Evolutionary conservation across 2,329 filamentous ascomycete species (phyloP).

Genomic region (Huntiella moniliformis): DNA sequence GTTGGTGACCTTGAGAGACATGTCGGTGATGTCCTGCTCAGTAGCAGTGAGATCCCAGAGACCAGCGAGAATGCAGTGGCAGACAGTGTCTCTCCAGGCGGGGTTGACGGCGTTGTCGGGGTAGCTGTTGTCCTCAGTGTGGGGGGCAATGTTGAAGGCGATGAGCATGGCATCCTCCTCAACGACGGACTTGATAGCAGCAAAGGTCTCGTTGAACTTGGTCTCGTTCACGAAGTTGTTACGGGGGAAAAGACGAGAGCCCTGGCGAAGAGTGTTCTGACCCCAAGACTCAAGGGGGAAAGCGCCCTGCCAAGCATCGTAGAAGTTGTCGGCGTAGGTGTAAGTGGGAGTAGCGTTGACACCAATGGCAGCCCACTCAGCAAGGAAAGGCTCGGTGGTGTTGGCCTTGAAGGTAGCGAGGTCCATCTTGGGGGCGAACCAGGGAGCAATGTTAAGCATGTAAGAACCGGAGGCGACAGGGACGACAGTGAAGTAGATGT

Average conservation of each 20-base stretch:
- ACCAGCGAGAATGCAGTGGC: slow-evolving; percentile 19
- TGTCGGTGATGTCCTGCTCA: slow-evolving; percentile 6
- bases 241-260: slow-evolving; percentile 18
- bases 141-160: slow-evolving; percentile 18
- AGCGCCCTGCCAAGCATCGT: slow-evolving; percentile 17
- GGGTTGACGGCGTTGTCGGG: slow-evolving; percentile 22
- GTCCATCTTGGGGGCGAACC: slow-evolving; percentile 15
- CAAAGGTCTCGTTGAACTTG: slow-evolving; percentile 15
- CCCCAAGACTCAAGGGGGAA: slow-evolving; percentile 12
- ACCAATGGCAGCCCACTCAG: slow-evolving; percentile 23
- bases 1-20: slow-evolving; percentile 13
- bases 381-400: slow-evolving; percentile 15
- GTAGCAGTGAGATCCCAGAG: neutral
- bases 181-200: slow-evolving; percentile 18
- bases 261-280: slow-evolving; percentile 11
- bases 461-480: slow-evolving; percentile 15
- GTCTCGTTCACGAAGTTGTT: slow-evolving; percentile 16
- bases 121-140: slow-evolving; percentile 17
- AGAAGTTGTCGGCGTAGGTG: slow-evolving; percentile 16
- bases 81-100: slow-evolving; percentile 23
- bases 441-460: slow-evolving; percentile 18
- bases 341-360: slow-evolving; percentile 15
- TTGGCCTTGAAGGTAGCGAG: slow-evolving; percentile 20
- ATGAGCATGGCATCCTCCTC: slow-evolving; percentile 20
- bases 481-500: slow-evolving; percentile 15